Evolutionary conservation across 768 basidiomycete genomes (phyloP).

Genomic region (Coprinopsis sp.): DNA sequence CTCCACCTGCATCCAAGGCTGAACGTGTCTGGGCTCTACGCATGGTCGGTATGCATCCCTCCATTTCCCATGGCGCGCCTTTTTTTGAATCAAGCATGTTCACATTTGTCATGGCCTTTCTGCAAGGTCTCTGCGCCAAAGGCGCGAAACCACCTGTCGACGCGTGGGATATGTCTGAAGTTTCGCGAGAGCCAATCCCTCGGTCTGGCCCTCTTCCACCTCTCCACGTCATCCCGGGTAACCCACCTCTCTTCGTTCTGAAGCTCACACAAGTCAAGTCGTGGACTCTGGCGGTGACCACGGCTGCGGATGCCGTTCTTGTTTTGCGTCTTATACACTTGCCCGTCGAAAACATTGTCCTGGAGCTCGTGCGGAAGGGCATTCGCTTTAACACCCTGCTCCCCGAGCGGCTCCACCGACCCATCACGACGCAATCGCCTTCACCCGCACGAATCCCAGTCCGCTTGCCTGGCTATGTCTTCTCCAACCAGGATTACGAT

Average conservation of each 20-base stretch:
- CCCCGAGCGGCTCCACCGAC: neutral
- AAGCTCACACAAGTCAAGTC: neutral
- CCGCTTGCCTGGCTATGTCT: neutral
- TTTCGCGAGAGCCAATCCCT: neutral
- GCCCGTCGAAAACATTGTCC: neutral
- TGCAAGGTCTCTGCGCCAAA: too few species aligned
- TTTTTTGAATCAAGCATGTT: too few species aligned
- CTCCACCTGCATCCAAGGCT: too few species aligned
- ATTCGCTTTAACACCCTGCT: neutral
- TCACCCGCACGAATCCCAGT: neutral
- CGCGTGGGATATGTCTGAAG: neutral
- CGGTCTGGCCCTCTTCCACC: too few species aligned
- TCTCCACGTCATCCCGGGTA: too few species aligned
- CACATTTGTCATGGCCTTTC: too few species aligned
- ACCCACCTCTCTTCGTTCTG: neutral
- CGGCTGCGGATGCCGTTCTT: neutral
- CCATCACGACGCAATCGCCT: neutral
- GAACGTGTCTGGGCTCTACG: too few species aligned
- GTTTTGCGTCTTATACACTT: neutral
- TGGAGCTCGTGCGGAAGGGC: neutral
- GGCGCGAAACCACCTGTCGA: too few species aligned
- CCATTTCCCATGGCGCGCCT: too few species aligned
- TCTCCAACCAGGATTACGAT: neutral
- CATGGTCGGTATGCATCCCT: too few species aligned
- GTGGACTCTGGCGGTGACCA: neutral